These are phyloP conservation scores for Polygonum maritimum DNA, from an alignment of 148 eudicot genomes.

Conservation along the genomic window DNA sequence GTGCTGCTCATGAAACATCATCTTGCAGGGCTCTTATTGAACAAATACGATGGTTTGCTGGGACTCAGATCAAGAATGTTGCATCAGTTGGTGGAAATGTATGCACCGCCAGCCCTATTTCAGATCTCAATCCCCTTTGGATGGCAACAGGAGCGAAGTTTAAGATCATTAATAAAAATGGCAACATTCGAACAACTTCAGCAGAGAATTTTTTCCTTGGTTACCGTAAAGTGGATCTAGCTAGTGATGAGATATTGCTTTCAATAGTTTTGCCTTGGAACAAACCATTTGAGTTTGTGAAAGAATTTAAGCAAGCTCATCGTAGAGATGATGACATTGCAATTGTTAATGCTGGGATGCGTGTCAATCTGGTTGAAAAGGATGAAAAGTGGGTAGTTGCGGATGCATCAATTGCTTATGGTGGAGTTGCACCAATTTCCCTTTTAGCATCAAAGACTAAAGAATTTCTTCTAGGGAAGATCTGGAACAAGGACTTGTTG, in stretches of 20 bases:
- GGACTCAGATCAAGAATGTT: slow-evolving; percentile 92
- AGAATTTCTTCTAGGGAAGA: slow-evolving; percentile 53
- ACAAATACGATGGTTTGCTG: slow-evolving; percentile 98
- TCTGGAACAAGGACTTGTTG: slow-evolving; percentile 67
- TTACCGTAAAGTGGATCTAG: slow-evolving; percentile 84
- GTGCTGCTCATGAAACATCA: slow-evolving; percentile 53
- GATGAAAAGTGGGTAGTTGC: slow-evolving; percentile 64
- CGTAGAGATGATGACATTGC: slow-evolving; percentile 99
- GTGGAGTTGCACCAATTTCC: slow-evolving; percentile 91
- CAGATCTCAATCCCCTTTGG: slow-evolving; percentile 97
- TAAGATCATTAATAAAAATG: slow-evolving; percentile 56
- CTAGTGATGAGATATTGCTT: slow-evolving; percentile 63
- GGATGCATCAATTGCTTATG: slow-evolving; percentile 87
- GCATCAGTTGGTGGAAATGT: slow-evolving; percentile 97
- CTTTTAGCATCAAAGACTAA: slow-evolving; percentile 54
- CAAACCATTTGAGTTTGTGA: slow-evolving; percentile 61
- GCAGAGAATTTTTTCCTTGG: slow-evolving; percentile 90
- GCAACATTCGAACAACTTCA: slow-evolving; percentile 45
- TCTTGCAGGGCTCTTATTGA: slow-evolving; percentile 76
- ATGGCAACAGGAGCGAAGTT: slow-evolving; percentile 89
- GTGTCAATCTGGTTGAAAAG: slow-evolving; percentile 62
- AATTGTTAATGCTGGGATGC: slow-evolving; percentile 94
- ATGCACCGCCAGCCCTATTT: slow-evolving; percentile 97
- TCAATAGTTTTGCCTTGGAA: slow-evolving; percentile 90
- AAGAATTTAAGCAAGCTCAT: slow-evolving; percentile 96